These are phyloP conservation scores for Eucalyptus pauciflora DNA, from an alignment of 345 rosid species.

Conservation along the genomic window DNA sequence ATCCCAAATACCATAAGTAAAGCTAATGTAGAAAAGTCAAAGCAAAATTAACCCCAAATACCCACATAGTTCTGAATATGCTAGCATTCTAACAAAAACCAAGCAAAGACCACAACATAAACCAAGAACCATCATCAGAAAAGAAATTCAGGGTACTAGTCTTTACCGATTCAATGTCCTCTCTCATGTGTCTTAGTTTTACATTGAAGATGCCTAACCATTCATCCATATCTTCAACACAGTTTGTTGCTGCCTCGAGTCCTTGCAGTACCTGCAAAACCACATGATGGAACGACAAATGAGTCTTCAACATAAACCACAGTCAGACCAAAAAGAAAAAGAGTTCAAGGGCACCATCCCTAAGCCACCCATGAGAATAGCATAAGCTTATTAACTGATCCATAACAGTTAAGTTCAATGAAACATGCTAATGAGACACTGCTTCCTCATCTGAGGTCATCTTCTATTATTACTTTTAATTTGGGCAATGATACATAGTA, in stretches of 20 bases:
- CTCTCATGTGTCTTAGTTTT: conserved; percentile 99
- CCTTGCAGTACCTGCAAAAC: conserved; percentile 79
- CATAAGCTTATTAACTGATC: neutral
- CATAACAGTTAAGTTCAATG: neutral
- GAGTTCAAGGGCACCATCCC: neutral
- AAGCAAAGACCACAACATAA: neutral
- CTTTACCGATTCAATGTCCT: conserved; percentile 86
- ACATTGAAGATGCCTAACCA: conserved; percentile 96
- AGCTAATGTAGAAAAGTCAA: neutral
- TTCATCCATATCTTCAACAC: conserved; percentile 98
- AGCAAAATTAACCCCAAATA: neutral
- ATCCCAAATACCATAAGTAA: neutral
- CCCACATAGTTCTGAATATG: neutral
- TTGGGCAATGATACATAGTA: neutral
- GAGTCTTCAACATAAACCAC: neutral
- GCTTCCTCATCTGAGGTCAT: neutral
- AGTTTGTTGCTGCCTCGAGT: conserved; percentile 84
- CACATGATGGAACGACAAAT: neutral
- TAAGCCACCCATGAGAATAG: neutral
- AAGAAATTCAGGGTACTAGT: neutral
- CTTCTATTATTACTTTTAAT: neutral
- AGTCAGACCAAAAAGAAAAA: neutral
- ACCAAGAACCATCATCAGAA: neutral
- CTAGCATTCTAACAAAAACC: neutral
- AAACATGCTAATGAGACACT: neutral